Base-by-base conservation (phyloP, 2,329 filamentous ascomycete species). In the Verticillium zaregamsianum region DNA sequence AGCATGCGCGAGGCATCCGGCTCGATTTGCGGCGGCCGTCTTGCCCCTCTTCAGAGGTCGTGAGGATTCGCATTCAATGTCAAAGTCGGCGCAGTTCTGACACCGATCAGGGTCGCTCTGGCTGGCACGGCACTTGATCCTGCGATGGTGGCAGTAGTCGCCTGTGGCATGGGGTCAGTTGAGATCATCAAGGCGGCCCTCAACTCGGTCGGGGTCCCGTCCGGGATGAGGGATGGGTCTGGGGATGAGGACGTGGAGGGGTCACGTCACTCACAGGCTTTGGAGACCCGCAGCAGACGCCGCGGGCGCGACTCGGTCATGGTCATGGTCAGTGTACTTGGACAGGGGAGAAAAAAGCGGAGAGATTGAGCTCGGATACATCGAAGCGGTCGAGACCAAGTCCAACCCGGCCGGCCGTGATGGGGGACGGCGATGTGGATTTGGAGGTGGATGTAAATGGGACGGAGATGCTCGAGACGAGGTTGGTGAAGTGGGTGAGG, bases 61-160 rank as follows among this genome's bases (percentile, higher is more conserved):
- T 32, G 55, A 57, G 7, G 55, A 57, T 23, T 57, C 55, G 32
- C 55, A 57, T 23, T 57, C 55, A 23, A 57, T 32, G 32, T 23
- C 33, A 35, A 57, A 57, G 55, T 57, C 55, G 55, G 33, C 55
- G 32, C 55, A 57, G 55, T 80, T 83, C 68, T 82, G 78, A 68
- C 81, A 83, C 59, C 75, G 71, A 35, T 69, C 59, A 17, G 68
- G 64, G 66, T 76, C 71, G 55, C 75, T 73, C 7, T 67, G 79
- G 73, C 61, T 74, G 68, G 60, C 61, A 25, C 61, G 63, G 61
- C 68, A 69, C 54, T 65, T 62, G 40, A 68, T 69, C 59, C 67
- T 66, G 31, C 68, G 62, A 14, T 60, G 57, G 67, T 84, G 79
- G 69, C 82, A 84, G 68, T 80, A 79, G 68, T 84, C 82, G 68